These are phyloP conservation scores for Russula sp. DNA, from an alignment of 768 basidiomycete species.

Conservation along the genomic window DNA sequence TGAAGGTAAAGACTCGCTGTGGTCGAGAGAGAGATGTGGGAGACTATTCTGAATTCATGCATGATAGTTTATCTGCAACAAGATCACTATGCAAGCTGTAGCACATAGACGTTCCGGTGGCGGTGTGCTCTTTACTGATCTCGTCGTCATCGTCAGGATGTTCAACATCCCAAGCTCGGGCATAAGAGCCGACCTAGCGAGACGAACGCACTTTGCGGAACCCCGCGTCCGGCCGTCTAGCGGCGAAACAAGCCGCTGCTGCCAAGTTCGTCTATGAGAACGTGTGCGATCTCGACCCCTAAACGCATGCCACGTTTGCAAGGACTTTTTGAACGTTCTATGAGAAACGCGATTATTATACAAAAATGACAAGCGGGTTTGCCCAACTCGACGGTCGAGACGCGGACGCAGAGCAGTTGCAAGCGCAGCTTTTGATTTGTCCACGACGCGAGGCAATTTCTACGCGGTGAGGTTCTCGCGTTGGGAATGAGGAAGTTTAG, in stretches of 20 bases:
- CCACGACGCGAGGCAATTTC: conserved; percentile 36
- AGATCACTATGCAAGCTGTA: conserved; percentile 75
- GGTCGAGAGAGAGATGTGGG: conserved; percentile 35
- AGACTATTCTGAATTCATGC: conserved; percentile 44
- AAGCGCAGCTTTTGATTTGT: conserved; percentile 33
- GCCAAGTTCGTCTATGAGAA: conserved; percentile 83
- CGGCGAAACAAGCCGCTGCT: conserved; percentile 79
- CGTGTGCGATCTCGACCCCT: conserved; percentile 75
- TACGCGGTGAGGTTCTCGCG: conserved; percentile 33
- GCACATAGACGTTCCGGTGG: conserved; percentile 80
- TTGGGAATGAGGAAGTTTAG: too few species aligned
- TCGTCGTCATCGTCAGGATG: neutral
- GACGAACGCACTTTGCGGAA: conserved; percentile 64
- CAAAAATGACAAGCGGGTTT: conserved; percentile 63
- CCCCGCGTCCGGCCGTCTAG: conserved; percentile 82
- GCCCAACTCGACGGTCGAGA: conserved; percentile 59
- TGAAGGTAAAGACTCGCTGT: conserved; percentile 28
- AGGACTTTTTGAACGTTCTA: conserved; percentile 82
- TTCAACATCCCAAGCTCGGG: neutral
- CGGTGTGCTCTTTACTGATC: conserved; percentile 32
- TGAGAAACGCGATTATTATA: conserved; percentile 82
- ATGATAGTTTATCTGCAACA: conserved; percentile 59
- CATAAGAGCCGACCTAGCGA: neutral
- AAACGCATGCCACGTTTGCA: conserved; percentile 80
- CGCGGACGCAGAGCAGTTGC: conserved; percentile 42